These are phyloP conservation scores for Amphichorda felina DNA, from an alignment of 2,329 filamentous ascomycete species.

Conservation along the genomic window DNA sequence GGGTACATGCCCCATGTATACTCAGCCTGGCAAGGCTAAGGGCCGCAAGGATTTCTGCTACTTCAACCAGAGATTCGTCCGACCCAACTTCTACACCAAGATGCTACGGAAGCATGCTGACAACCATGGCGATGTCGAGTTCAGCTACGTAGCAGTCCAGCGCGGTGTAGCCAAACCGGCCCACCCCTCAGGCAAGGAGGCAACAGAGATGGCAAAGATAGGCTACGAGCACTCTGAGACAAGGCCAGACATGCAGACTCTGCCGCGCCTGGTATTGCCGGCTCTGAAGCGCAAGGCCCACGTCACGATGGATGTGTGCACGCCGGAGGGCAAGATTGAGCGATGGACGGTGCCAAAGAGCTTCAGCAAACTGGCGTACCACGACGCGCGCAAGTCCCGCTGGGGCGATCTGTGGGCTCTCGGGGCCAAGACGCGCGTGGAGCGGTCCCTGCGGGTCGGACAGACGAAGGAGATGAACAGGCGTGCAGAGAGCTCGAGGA, in stretches of 20 bases:
- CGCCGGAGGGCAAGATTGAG: conserved; percentile 72
- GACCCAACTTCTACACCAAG: conserved; percentile 70
- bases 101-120: conserved; percentile 56
- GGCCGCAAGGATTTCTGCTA: conserved; percentile 86
- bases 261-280: conserved; percentile 68
- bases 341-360: conserved; percentile 86
- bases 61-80: conserved; percentile 80
- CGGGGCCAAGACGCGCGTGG: conserved; percentile 75
- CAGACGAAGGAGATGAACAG: conserved; percentile 30
- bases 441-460: conserved; percentile 49
- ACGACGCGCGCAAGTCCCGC: conserved; percentile 76
- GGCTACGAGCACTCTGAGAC: conserved; percentile 50
- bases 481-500: conserved; percentile 20
- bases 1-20: conserved; percentile 78
- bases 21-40: conserved; percentile 50
- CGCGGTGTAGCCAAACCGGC: conserved; percentile 43
- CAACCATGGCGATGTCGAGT: conserved; percentile 85
- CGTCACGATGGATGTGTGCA: conserved; percentile 84
- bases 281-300: conserved; percentile 84
- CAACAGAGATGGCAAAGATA: conserved; percentile 55
- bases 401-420: conserved; percentile 97
- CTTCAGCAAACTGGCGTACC: conserved; percentile 72
- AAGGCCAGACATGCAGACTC: conserved; percentile 46
- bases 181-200: conserved; percentile 18
- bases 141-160: conserved; percentile 79